Evolutionary conservation across 371 early-diverging fungal species (phyloP).

Genomic region (Dinochytrium kinnereticum): DNA sequence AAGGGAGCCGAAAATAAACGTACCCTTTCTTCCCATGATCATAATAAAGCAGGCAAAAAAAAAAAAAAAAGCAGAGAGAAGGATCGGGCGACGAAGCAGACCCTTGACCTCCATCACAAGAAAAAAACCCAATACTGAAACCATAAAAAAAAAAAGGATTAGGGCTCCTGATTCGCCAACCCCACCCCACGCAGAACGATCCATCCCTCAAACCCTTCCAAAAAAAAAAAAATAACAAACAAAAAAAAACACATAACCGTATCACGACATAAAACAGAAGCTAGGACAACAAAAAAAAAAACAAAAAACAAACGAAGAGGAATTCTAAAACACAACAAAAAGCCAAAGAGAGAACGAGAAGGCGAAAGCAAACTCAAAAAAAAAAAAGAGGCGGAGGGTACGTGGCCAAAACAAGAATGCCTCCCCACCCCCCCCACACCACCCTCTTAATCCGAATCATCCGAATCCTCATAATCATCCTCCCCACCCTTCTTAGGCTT

Average conservation of each 20-base stretch:
- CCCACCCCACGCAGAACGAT: too few relatives aligned
- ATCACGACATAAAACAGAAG: too few relatives aligned
- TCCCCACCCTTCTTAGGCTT: neutral
- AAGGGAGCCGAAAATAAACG: too few relatives aligned
- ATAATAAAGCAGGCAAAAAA: neutral
- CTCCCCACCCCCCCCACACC: too few relatives aligned
- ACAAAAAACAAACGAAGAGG: too few relatives aligned
- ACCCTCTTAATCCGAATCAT: slow-evolving; percentile 34
- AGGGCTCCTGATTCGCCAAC: too few relatives aligned
- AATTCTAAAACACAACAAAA: too few relatives aligned
- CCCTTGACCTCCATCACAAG: neutral
- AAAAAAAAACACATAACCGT: too few relatives aligned
- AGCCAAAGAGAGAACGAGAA: neutral
- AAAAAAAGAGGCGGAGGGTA: neutral
- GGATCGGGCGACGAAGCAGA: neutral
- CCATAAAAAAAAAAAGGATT: neutral
- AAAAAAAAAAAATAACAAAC: too few relatives aligned
- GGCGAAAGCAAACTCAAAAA: neutral
- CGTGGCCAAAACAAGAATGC: neutral
- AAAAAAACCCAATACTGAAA: neutral
- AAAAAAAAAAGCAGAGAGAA: neutral
- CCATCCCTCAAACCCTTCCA: too few relatives aligned
- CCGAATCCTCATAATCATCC: slow-evolving; percentile 39
- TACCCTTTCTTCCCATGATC: too few relatives aligned
- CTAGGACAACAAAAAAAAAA: too few relatives aligned